phyloP scores from a whole-genome alignment of 164 flowering plant species.

The Berberis vulgaris region DNA sequence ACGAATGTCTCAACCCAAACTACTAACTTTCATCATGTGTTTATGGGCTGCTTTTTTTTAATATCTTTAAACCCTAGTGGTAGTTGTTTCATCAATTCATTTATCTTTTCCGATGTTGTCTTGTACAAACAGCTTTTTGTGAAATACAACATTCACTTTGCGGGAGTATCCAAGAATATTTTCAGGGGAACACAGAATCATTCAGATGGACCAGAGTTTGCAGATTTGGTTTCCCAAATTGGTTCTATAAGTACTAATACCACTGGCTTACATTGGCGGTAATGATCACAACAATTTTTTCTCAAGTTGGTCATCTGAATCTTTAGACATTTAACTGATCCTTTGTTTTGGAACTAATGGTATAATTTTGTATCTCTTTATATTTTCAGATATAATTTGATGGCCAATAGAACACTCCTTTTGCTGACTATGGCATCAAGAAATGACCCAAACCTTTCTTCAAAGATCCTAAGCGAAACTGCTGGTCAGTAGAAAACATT shows the following conservation, averaged over 20 bases:
- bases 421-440: slow-evolving; percentile 83
- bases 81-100: not conserved
- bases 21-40: too few relatives aligned
- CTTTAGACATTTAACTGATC: not conserved
- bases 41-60: not conserved
- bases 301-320: not conserved
- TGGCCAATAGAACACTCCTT: slow-evolving; percentile 91
- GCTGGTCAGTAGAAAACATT: slow-evolving; percentile 50
- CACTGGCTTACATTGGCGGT: slow-evolving; percentile 92
- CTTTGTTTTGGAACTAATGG: not conserved
- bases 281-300: slow-evolving; percentile 11
- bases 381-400: slow-evolving; percentile 75
- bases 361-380: slow-evolving; percentile 5
- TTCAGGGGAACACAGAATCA: slow-evolving; percentile 18
- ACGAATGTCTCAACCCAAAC: too few relatives aligned
- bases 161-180: slow-evolving; percentile 71
- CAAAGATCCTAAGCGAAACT: slow-evolving; percentile 58
- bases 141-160: slow-evolving; percentile 86
- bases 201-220: slow-evolving; percentile 44
- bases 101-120: slow-evolving; percentile 1
- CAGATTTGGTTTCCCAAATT: slow-evolving; percentile 73
- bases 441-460: slow-evolving; percentile 48
- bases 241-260: slow-evolving; percentile 78
- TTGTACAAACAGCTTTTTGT: slow-evolving; percentile 66
- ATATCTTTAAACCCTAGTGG: too few relatives aligned